These are phyloP conservation scores for Vicia villosa DNA, from an alignment of 306 rosid genomes.

Conservation along the genomic window DNA sequence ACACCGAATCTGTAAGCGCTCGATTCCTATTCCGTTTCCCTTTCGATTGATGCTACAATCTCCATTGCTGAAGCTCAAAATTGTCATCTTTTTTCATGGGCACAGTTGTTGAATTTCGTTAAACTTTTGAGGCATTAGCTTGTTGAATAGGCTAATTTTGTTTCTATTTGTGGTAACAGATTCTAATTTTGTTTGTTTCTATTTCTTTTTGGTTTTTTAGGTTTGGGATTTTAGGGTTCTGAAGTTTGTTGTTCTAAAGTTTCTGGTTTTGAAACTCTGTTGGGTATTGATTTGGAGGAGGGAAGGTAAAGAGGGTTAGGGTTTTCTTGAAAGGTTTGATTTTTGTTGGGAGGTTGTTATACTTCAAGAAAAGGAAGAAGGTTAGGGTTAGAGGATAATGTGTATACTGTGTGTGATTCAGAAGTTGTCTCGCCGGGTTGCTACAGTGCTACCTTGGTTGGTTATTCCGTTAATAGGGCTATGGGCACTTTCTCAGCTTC, in stretches of 20 bases:
- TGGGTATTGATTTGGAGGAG: conserved; percentile 46
- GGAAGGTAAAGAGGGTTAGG: conserved; percentile 50
- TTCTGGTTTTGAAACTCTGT: conserved; percentile 35
- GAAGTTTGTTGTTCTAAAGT: conserved; percentile 38
- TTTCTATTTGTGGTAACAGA: conserved; percentile 15
- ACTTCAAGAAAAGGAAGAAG: conserved; percentile 14
- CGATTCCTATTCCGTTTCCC: conserved; percentile 40
- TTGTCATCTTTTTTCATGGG: conserved; percentile 32
- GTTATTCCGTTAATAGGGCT: conserved; percentile 92
- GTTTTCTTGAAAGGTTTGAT: conserved; percentile 52
- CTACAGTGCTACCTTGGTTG: conserved; percentile 99
- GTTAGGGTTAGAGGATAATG: conserved; percentile 84
- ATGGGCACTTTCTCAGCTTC: conserved; percentile 97
- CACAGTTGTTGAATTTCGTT: conserved; percentile 29
- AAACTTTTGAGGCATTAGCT: conserved; percentile 40
- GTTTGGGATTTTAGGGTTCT: conserved; percentile 74
- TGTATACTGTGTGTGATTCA: conserved; percentile 99
- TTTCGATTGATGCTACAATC: conserved; percentile 44
- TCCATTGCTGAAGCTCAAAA: conserved; percentile 27
- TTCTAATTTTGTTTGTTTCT: conserved; percentile 37
- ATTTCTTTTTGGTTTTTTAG: conserved; percentile 6
- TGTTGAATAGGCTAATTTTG: conserved; percentile 36
- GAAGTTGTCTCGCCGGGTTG: conserved; percentile 99
- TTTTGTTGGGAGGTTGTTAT: conserved; percentile 28
- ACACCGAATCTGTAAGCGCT: conserved; percentile 55